Conservation (phyloP, 768 basidiomycete genomes). For the Lyophyllum shimeji region DNA sequence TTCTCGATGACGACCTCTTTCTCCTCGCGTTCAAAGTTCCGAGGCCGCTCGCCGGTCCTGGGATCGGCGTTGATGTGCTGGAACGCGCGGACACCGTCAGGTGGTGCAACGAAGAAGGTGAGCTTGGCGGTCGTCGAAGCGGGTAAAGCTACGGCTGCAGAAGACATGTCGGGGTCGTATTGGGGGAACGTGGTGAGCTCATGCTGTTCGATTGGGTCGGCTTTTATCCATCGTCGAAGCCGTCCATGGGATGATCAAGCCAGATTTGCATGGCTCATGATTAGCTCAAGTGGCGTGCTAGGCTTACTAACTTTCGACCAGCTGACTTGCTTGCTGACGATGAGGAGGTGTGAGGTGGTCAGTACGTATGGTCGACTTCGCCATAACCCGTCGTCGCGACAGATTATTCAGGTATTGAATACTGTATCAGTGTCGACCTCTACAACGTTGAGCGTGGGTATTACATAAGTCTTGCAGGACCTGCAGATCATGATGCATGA, state of each 20-base stretch:
- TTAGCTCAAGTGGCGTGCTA: neutral
- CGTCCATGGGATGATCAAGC: neutral
- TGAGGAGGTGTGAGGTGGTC: no score
- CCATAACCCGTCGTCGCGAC: no score
- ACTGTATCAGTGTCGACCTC: no score
- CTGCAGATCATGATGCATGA: no score
- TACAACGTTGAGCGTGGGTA: no score
- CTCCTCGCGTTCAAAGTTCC: conserved; percentile 18
- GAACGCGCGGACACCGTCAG: conserved; percentile 24
- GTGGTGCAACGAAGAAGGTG: conserved; percentile 21
- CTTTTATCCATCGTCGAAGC: neutral
- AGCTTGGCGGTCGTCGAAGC: conserved; percentile 12
- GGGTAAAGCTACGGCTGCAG: neutral
- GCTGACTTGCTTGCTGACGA: neutral
- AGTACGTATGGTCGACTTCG: no score
- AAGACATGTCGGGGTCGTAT: neutral
- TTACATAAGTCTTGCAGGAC: no score
- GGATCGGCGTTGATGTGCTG: conserved; percentile 23
- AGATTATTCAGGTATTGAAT: no score
- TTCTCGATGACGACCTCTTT: conserved; percentile 46
- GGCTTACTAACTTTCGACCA: neutral
- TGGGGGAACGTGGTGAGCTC: neutral
- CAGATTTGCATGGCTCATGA: neutral
- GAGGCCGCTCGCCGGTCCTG: conserved; percentile 17
- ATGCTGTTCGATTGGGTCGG: neutral